Evolutionary conservation across 1,284 basidiomycete species (phyloP), one percentile per base, ranked within the genome.

Genomic region (Austroboletus niveus): DNA sequence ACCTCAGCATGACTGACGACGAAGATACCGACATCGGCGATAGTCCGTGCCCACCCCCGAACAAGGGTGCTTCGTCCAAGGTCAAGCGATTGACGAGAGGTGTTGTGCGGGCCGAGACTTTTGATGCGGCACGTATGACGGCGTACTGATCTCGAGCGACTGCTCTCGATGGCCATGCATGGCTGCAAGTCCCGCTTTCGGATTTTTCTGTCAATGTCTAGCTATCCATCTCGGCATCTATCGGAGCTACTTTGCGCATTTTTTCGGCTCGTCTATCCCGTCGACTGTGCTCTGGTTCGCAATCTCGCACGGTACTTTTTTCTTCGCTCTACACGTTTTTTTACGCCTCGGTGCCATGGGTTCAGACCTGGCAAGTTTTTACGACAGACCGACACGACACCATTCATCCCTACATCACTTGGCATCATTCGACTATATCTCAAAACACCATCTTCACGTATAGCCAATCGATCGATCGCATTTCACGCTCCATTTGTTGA

Each of bases 21-120:
- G 86, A 84, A 45, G 87, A 89, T 46, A 82, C 80, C 9, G 87
- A 89, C 59, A 70, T 89, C 46, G 87, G 85, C 15, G 87, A 89
- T 61, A 90, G 88, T 60, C 89, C 89, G 2, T 91, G 88, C 70
- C 89, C 88, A 12, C 86, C 87, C 36, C 82, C 85, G 11, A 80
- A 74, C 38, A 87, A 84, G 62, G 72, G 69, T 38, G 68, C 68
- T 47, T 53, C 64, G n/a, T 68, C 66, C 8, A 84, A 82, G 63
- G 73, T 72, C 59, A 84, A 81, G 68, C 81, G 78, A 69, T 60
- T 79, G 27, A 70, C 60, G 5, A 74, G 77, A 39, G 73, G 66
- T 15, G 69, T 88, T 24, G 59, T 68, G 14, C 76, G 84, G 14
- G 78, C 85, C 5, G 85, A 87, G 65, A 87, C 86, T 3, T 87